Conservation (phyloP, 208 protist genomes). For the Trypanosoma boissoni region DNA sequence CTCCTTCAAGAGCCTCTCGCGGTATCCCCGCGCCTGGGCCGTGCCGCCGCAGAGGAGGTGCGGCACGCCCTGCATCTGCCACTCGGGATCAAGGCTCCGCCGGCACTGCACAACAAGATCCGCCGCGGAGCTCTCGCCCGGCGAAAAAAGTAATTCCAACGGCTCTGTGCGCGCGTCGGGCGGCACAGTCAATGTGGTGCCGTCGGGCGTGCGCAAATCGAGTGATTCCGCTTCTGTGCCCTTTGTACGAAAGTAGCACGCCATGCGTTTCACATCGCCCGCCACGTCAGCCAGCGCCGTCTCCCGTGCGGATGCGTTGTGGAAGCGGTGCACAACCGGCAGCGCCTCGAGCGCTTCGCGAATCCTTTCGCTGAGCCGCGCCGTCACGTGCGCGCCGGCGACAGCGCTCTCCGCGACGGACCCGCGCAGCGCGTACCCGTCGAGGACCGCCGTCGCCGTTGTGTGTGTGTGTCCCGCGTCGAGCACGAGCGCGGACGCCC, state of each 20-base stretch:
- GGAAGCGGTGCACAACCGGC: conserved; percentile 16
- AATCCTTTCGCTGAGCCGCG: conserved; percentile 29
- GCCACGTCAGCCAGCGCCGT: conserved; percentile 11
- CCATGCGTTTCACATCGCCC: conserved; percentile 18
- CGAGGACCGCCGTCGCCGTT: conserved; percentile 71
- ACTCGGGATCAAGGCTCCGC: conserved; percentile 65
- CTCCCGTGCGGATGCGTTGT: conserved; percentile 3
- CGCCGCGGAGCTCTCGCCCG: conserved; percentile 27
- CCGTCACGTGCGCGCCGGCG: conserved; percentile 55
- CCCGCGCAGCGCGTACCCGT: conserved; percentile 75
- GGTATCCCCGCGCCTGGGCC: conserved; percentile 40
- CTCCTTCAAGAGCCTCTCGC: conserved; percentile 53
- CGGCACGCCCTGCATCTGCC: conserved; percentile 59
- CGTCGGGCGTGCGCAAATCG: conserved; percentile 43
- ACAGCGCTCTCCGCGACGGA: conserved; percentile 44
- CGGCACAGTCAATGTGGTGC: conserved; percentile 31
- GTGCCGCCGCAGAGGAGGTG: conserved; percentile 75
- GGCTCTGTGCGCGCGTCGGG: conserved; percentile 30
- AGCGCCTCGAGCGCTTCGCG: conserved; percentile 31
- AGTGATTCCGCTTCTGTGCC: conserved; percentile 10
- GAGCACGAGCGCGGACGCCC: conserved; percentile 63
- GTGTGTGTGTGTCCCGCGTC: conserved; percentile 77
- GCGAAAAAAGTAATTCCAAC: conserved; percentile 63
- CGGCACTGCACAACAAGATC: conserved; percentile 49
- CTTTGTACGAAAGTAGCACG: conserved; percentile 15